Conservation (phyloP, 2,329 filamentous ascomycete genomes). For the Aspergillus ibericus region DNA sequence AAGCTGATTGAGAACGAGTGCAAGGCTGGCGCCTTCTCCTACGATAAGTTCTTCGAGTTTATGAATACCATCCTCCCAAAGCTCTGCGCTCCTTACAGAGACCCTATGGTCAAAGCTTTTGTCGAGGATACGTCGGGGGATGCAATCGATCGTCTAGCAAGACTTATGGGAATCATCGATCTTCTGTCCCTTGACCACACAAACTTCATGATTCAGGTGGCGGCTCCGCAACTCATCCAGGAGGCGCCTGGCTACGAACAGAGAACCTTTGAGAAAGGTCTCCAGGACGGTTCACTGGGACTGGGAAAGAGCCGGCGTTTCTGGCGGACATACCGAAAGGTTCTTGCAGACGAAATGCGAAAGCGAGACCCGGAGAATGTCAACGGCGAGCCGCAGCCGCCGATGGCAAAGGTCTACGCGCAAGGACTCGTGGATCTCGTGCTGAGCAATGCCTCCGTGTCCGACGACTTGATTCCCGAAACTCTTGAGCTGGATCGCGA, state of each 20-base stretch:
- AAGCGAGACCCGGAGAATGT: constrained; percentile 45
- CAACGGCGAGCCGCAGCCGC: constrained; percentile 37
- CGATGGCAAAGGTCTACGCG: constrained; percentile 53
- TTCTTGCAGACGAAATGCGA: constrained; percentile 52
- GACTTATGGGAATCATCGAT: constrained; percentile 63
- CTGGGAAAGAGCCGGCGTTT: constrained; percentile 56
- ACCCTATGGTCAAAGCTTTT: constrained; percentile 58
- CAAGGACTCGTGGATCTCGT: constrained; percentile 61
- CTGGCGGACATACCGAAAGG: constrained; percentile 48
- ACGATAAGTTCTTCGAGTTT: constrained; percentile 63
- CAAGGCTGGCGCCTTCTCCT: constrained; percentile 61
- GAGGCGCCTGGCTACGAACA: constrained; percentile 64
- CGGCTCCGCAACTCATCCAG: constrained; percentile 60
- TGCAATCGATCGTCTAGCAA: constrained; percentile 64
- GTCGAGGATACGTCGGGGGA: constrained; percentile 53
- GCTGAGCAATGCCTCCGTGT: constrained; percentile 53
- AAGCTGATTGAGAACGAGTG: constrained; percentile 59
- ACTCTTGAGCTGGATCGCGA: constrained; percentile 59
- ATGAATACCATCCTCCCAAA: constrained; percentile 63
- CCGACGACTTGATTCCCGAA: constrained; percentile 57
- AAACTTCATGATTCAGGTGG: constrained; percentile 64
- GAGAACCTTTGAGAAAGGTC: constrained; percentile 56
- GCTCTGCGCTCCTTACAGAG: constrained; percentile 65
- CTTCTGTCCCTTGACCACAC: constrained; percentile 63
- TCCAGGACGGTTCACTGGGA: constrained; percentile 52